phyloP scores from a whole-genome alignment of 2,329 filamentous ascomycete genomes.

The Xylaria sp. region DNA sequence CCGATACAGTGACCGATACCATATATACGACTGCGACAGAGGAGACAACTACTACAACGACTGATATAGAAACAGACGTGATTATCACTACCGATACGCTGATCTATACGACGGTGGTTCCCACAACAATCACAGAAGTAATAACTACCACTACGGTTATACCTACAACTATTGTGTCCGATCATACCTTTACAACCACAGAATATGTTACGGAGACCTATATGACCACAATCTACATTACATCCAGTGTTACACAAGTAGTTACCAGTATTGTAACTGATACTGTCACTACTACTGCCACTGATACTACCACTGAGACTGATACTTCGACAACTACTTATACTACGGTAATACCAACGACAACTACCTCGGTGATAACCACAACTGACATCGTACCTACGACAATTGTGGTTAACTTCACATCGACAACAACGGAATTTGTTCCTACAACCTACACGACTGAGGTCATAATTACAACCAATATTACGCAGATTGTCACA shows the following conservation, averaged over 20 bases:
- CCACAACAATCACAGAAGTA: constrained; percentile 31
- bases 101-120: constrained; percentile 36
- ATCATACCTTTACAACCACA: constrained; percentile 31
- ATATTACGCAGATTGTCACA: constrained; percentile 33
- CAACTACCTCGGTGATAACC: constrained; percentile 40
- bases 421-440: constrained; percentile 41
- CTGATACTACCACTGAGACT: constrained; percentile 27
- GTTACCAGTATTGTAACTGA: constrained; percentile 6
- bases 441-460: constrained; percentile 43
- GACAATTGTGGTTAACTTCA: constrained; percentile 41
- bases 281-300: constrained; percentile 24
- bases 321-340: constrained; percentile 39
- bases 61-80: background rate
- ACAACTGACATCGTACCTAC: constrained; percentile 43
- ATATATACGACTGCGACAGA: constrained; percentile 13
- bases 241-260: background rate
- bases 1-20: constrained; percentile 16
- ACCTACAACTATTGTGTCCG: constrained; percentile 30
- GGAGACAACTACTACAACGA: constrained; percentile 23
- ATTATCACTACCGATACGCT: constrained; percentile 1
- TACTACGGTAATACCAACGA: constrained; percentile 42
- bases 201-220: constrained; percentile 32
- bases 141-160: constrained; percentile 26
- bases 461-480: constrained; percentile 38
- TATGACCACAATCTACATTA: constrained; percentile 32